Evolutionary conservation across 495 filamentous ascomycete species (phyloP), one percentile per base, ranked within the genome.

Genomic region (Hypoxylon rickii): DNA sequence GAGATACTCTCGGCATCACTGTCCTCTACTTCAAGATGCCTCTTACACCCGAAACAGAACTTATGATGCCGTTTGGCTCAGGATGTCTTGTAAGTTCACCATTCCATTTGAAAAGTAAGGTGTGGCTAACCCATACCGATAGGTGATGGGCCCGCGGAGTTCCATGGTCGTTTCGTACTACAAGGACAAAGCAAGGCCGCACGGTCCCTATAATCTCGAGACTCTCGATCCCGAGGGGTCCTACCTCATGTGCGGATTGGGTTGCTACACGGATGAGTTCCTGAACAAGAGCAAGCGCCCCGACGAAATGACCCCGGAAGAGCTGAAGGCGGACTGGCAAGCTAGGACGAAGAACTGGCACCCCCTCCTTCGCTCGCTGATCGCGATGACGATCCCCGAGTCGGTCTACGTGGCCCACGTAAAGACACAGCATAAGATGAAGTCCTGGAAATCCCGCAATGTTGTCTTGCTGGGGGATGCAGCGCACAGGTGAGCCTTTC

Each of bases 1-100:
- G 57, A 33, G 36, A 24, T 17, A 32, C 50, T 1, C 17, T 43
- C 4, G 49, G 51, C 29, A 24, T 66, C 11, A 50, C 53, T 1
- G 54, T 66, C 8, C 46, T 63, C 2, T 66, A 66, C 22, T 66
- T 66, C 49, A 66, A 66, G 51, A 50, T 61, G 18, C 63, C 63
- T 0, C 37, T 58, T 7, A 66, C 63, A 11, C 52, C 36, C 1
- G 49, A 58, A 8, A 65, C 61, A 17, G 34, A 48, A 7, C 21
- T 46, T 5, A 46, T 61, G 21, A 39, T 52, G 37, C 29, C 55
- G 44, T 38, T 19, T n/a, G 24, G 33, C 18, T 37, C 33, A 46
- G 57, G 44, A 1, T 46, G 37, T 7, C 52, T 58, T 40, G 63
- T 62, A 29, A 18, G 43, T 37, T n/a, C 32, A 15, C 16, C 13